Evolutionary conservation across 805 yeast genomes (phyloP), one percentile per base, ranked within the genome.

Genomic region (Saturnispora quitensis): DNA sequence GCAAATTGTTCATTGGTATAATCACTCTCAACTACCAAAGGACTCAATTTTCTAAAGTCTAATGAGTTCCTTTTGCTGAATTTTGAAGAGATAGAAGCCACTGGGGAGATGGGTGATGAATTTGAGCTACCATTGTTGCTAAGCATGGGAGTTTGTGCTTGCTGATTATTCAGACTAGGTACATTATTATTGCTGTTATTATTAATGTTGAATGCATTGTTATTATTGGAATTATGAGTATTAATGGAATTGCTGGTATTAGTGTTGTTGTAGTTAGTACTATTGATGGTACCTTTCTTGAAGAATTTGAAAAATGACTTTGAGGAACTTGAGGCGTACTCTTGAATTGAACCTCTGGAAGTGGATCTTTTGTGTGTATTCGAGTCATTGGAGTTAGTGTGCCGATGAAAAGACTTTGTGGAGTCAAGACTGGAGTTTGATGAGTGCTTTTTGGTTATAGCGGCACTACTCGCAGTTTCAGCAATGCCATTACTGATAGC

Each of bases 371-470:
- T 60, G 49, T 62, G 66, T 1, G 80, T 72, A 51, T 80, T 84
- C 0, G 83, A 76, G 0, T 75, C 76, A 20, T 75, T 71, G 0
- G 73, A 65, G 5, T 74, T 73, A 22, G 77, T 57, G 53, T 47
- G 35, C 38, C 24, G 31, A 34, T 50, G 53, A 13, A 31, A 31
- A n/a, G 34, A 22, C 17, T 28, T 12, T 25, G 46, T 12, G 3
- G 49, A 45, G 27, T 45, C 48, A 17, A 40, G 8, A 38, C 50
- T 49, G n/a, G 50, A 46, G 8, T 24, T 48, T 8, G 53, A 49
- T 13, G 48, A 42, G 10, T 33, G 46, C 8, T 25, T 38, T 12
- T 44, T 40, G 13, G 34, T 31, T 10, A 31, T 31, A 31, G 13
- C 15, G 13, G 34, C 15, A 31, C 12, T 31, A 12, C 12, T 31